Evolutionary conservation across 2,329 filamentous ascomycete species (phyloP).

Genomic region (Cyphellophora europaea): DNA sequence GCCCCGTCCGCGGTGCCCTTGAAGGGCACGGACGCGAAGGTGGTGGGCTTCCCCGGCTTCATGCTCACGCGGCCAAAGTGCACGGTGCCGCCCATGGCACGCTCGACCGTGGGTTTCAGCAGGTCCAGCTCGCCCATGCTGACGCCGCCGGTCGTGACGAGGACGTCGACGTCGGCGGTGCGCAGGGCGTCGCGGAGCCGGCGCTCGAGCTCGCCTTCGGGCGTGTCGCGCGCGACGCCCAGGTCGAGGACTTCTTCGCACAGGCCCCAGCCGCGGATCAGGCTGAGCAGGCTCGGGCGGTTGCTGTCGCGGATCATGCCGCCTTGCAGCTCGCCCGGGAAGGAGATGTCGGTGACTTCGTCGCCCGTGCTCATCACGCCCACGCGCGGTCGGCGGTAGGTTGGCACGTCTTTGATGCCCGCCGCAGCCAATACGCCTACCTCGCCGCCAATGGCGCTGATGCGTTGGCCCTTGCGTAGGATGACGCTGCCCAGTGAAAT

Average conservation of each 20-base stretch:
- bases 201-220: constrained; percentile 63
- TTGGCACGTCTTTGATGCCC: constrained; percentile 59
- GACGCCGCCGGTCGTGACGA: constrained; percentile 89
- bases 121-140: constrained; percentile 98
- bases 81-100: constrained; percentile 78
- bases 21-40: constrained; percentile 78
- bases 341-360: constrained; percentile 72
- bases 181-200: constrained; percentile 67
- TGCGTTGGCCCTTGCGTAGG: constrained; percentile 66
- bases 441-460: constrained; percentile 81
- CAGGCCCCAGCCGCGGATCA: constrained; percentile 65
- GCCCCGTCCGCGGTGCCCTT: constrained; percentile 39
- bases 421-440: constrained; percentile 83
- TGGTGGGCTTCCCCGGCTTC: constrained; percentile 98
- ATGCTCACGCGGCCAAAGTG: constrained; percentile 94
- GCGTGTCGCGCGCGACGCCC: constrained; percentile 58
- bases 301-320: constrained; percentile 95
- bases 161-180: constrained; percentile 53
- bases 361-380: constrained; percentile 91
- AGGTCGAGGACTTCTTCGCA: constrained; percentile 61
- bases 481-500: constrained; percentile 61
- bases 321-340: constrained; percentile 49
- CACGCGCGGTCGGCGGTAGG: constrained; percentile 68
- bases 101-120: constrained; percentile 91
- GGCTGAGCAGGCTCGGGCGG: constrained; percentile 74